Evolutionary conservation across 495 filamentous ascomycete species (phyloP).

Genomic region (Neurospora tetrasperma): DNA sequence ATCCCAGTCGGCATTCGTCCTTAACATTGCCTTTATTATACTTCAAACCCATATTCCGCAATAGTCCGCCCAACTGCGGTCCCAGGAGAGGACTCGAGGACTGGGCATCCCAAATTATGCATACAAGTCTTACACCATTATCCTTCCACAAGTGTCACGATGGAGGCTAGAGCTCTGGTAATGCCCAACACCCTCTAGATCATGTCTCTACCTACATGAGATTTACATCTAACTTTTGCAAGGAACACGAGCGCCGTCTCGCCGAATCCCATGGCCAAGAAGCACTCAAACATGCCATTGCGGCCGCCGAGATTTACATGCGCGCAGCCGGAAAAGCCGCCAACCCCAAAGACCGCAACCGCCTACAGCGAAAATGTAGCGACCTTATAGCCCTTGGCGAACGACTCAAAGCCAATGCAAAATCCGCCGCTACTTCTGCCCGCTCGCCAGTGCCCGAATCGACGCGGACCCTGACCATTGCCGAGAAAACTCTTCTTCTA

Average conservation of each 20-base stretch:
- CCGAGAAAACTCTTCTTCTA: constrained; percentile 70
- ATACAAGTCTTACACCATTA: not conserved
- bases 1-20: not conserved
- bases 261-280: constrained; percentile 45
- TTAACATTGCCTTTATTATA: not conserved
- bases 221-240: constrained; percentile 15
- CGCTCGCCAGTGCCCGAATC: constrained; percentile 40
- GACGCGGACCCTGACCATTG: constrained; percentile 51
- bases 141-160: constrained; percentile 6
- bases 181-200: not conserved
- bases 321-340: constrained; percentile 49
- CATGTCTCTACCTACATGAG: constrained; percentile 10
- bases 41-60: not conserved
- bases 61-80: not conserved
- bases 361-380: constrained; percentile 54
- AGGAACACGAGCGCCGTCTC: constrained; percentile 55
- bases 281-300: constrained; percentile 63
- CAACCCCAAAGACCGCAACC: constrained; percentile 42
- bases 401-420: constrained; percentile 48
- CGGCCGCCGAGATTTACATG: constrained; percentile 70
- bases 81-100: not conserved
- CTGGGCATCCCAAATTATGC: constrained; percentile 3
- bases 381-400: constrained; percentile 60
- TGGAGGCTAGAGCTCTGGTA: constrained; percentile 20
- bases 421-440: constrained; percentile 12